Evolutionary conservation across 768 basidiomycete species (phyloP), one percentile per base, ranked within the genome.

Genomic region (Boletellus emodensis): DNA sequence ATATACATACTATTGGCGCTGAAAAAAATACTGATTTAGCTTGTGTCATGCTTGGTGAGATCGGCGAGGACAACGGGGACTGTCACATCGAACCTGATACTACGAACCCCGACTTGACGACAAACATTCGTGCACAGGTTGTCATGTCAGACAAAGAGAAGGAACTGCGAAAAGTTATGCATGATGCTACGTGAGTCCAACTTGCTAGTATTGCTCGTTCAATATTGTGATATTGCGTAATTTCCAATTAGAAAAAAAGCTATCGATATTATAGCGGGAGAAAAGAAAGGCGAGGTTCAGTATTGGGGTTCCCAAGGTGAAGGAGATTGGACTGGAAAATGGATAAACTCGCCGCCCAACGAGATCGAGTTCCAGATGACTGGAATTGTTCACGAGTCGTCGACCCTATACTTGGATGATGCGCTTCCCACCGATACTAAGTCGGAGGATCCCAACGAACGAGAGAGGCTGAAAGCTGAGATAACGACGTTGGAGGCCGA

Each of bases 81-180:
- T 35, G 35, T 14, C 22, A 37, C 9, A 13, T 51, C 24, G 15
- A 14, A 8, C 44, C 15, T 9, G 37, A 51, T 15, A 33, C 10
- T 15, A 42, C 44, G 20, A 42, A 30, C 17, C 32, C 42, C 15
- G 12, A 36, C 17, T 41, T 48, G 28, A 48, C 56, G 9, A 51
- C 56, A 17, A 57, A 57, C 24, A 45, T 54, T 15, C 26, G 33
- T 15, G 30, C 56, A 13, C 54, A 56, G 36, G 33, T 57, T n/a
- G 18, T 34, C 12, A 11, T 51, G 38, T 51, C 49, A 14, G 39
- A 56, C 5, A 39, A 43, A 2, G 50, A 56, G 15, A 30, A 26
- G 9, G 48, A 41, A 12, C 15, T 51, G 17, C 46, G 53, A 34
- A 41, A 15, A 33, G 24, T 26, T 4, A 60, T 54, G 56, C 38